Base-by-base conservation (phyloP, 768 basidiomycete genomes). In the Boletus subcaerulescens region DNA sequence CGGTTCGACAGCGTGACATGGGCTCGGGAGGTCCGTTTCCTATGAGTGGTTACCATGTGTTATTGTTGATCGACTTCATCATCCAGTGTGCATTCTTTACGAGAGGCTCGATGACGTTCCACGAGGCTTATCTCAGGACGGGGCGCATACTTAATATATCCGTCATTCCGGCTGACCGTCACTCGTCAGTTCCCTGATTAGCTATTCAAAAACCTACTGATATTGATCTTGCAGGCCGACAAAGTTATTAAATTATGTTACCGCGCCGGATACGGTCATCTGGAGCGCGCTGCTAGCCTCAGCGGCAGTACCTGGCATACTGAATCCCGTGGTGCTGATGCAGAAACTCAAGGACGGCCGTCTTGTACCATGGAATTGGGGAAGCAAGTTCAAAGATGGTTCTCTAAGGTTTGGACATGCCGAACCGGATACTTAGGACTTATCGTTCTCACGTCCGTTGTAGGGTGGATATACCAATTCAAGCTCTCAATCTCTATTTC, bases 321-420 rank as follows among this genome's bases (percentile, higher is more conserved):
- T 98, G 40, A 95, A 97, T 61, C 93, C 96, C 5, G 96, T 98
- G 15, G 93, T 94, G 0, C 72, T 99, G 50, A 91, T 99, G 89
- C 89, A 93, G 67, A 98, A 96, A 71, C 80, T 87, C 22, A 82
- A 78, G 56, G 86, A 87, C 57, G 94, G 92, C 1, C 81, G 77
- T 39, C 74, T 94, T 50, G 81, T 91, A 8, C 94, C 94, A 0
- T 95, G 93, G 89, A 96, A 89, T 66, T 94, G 93, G 86, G 95
- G 94, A 24, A 92, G 89, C 58, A 81, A 88, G 57, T 98, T 95
- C 72, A 95, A 91, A 66, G 94, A 98, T 65, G 94, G 94, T 3
- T 93, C 91, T 26, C 71, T 97, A 35, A 81, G 92, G 90, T 88
- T 55, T 33, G 76, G 11, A 20, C 35, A 39, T 17, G 6, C 13